These are phyloP conservation scores for Aspergillus sp. DNA, from an alignment of 2,329 filamentous ascomycete genomes.

Conservation along the genomic window DNA sequence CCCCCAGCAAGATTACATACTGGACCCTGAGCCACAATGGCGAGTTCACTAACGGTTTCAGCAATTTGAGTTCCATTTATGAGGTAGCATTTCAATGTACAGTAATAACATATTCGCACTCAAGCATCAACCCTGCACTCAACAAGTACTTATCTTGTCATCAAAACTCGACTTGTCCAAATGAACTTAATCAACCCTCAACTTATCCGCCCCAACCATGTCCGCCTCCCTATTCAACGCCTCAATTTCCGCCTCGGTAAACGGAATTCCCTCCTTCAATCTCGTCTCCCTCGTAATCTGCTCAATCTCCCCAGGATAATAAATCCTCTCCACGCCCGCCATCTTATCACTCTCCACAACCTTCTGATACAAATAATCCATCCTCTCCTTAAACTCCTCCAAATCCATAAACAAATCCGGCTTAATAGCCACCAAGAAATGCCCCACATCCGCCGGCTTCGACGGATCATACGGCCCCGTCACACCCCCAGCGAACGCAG, in stretches of 20 bases:
- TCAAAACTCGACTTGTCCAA: background rate
- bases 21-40: no score
- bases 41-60: no score
- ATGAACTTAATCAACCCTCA: background rate
- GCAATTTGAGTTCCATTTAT: no score
- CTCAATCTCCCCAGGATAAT: constrained; percentile 61
- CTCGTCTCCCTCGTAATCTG: constrained; percentile 49
- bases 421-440: constrained; percentile 71
- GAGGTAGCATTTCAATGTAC: no score
- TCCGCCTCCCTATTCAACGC: constrained; percentile 55
- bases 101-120: no score
- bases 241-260: constrained; percentile 50
- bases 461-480: constrained; percentile 74
- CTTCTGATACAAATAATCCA: constrained; percentile 61
- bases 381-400: constrained; percentile 65
- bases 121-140: no score
- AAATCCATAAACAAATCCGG: constrained; percentile 73
- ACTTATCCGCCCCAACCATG: constrained; percentile 38
- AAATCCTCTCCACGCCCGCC: constrained; percentile 57
- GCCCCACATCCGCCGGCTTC: constrained; percentile 69
- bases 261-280: constrained; percentile 50
- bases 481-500: constrained; percentile 76
- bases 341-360: constrained; percentile 57
- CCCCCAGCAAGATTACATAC: rapidly evolving
- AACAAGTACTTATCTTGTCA: background rate